Base-by-base conservation (phyloP, 1,284 basidiomycete genomes). In the Rhodotorula sp. region DNA sequence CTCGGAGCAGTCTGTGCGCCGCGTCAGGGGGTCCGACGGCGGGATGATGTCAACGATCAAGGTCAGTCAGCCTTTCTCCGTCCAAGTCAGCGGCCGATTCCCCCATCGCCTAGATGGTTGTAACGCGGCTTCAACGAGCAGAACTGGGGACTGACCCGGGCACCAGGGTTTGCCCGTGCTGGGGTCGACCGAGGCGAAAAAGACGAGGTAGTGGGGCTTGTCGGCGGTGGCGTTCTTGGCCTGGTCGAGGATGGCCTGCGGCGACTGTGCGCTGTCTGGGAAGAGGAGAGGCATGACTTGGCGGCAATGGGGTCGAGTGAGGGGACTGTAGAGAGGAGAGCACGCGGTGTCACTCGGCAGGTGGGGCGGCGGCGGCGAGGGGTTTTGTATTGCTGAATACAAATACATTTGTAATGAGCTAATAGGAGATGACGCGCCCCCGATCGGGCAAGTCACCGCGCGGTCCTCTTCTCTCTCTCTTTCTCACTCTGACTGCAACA, bases 91-190 rank as follows among this genome's bases (percentile, higher is more conserved):
- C 34, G 6, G 34, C 34, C 34, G 8, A 34, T 34, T 8, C 5
- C 34, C 5, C 34, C 34, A 34, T 5, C 34, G 34, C 34, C 34
- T 34, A 34, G 34, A 34, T 34, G 34, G 34, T 7, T 5, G 34
- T 5, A 34, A 8, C 6, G 5, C 34, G 34, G 6, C 34, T 34
- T 3, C 34, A 34, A 7, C 4, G 34, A 34, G 34, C 34, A 34
- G 34, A 34, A 0, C 23, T 5, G 14, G 2, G 18, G 54, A 56
- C 26, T 56, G 54, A 56, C 54, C 54, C 23, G 82, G 81, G 74
- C 83, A 84, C 83, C 83, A 84, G 80, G 83, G 82, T 67, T 80
- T 73, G 10, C 82, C 82, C 14, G 82, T 77, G 20, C 57, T n/a
- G 16, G 71, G 65, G 43, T 80, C 80, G 59, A 81, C 68, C n/a